Conservation (phyloP, 208 protist genomes). For the Strigomonas culicis region DNA sequence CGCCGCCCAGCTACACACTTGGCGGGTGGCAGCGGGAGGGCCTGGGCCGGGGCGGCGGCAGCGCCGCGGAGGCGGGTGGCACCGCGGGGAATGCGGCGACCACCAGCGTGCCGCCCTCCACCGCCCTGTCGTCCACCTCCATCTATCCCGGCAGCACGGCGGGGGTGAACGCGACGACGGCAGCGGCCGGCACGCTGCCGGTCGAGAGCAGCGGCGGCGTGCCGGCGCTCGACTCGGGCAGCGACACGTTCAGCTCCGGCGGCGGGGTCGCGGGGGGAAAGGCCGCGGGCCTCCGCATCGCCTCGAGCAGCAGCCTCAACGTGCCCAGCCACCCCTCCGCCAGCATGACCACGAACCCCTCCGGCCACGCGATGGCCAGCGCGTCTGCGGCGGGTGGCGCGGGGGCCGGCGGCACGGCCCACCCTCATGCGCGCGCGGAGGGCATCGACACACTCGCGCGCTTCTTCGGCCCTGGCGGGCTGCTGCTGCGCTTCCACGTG, state of each 20-base stretch:
- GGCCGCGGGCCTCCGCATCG: no score
- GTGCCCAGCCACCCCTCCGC: background rate
- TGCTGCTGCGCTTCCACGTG: slow-evolving; percentile 71
- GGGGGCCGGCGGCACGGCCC: background rate
- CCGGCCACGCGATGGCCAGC: background rate
- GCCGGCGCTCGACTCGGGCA: background rate
- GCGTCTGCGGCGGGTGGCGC: background rate
- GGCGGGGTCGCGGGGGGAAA: background rate
- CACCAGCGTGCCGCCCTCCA: background rate
- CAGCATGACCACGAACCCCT: background rate
- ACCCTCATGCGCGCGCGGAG: background rate
- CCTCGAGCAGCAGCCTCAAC: background rate
- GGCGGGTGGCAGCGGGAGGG: background rate
- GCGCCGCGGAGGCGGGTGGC: background rate
- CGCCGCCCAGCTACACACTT: no score
- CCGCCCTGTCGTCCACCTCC: no score
- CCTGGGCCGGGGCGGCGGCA: background rate
- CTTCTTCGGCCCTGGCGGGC: slow-evolving; percentile 45
- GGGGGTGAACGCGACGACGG: background rate
- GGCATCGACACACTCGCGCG: slow-evolving; percentile 32
- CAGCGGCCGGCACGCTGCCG: background rate
- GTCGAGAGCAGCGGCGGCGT: no score
- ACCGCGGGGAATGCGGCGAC: background rate
- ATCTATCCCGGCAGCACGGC: background rate
- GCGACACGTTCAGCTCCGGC: background rate